phyloP scores from a whole-genome alignment of 805 yeast genomes.

The Wickerhamiella australiensis region DNA sequence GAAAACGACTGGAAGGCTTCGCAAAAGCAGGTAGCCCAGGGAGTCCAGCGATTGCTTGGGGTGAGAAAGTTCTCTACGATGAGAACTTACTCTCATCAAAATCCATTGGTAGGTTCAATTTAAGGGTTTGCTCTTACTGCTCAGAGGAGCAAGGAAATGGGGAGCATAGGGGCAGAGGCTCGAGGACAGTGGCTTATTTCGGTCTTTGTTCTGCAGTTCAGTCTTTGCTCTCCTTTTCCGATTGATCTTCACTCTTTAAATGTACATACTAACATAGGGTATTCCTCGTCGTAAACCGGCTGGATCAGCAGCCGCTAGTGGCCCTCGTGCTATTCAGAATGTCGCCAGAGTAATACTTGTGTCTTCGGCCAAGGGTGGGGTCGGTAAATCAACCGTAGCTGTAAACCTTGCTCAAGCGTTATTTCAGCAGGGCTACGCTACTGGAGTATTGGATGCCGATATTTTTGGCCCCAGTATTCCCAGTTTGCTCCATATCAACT shows the following conservation, averaged over 20 bases:
- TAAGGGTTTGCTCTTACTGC: too few relatives aligned
- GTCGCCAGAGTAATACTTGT: slow-evolving; percentile 53
- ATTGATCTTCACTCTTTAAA: neutral
- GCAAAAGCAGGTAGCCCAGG: slow-evolving; percentile 22
- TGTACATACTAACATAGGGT: slow-evolving; percentile 29
- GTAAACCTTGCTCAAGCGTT: slow-evolving; percentile 58
- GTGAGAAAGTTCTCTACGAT: slow-evolving; percentile 24
- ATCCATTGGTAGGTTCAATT: slow-evolving; percentile 40
- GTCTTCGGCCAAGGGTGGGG: slow-evolving; percentile 72
- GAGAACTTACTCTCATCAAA: slow-evolving; percentile 31
- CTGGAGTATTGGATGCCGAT: slow-evolving; percentile 69
- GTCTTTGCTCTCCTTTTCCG: neutral
- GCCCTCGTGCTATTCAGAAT: slow-evolving; percentile 39
- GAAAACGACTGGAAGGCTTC: slow-evolving; percentile 27
- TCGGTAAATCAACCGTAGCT: slow-evolving; percentile 62
- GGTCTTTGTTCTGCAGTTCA: neutral
- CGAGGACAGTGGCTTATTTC: neutral
- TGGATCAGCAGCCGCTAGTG: slow-evolving; percentile 1
- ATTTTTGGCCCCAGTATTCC: slow-evolving; percentile 81
- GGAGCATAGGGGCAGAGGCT: neutral
- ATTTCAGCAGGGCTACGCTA: slow-evolving; percentile 39
- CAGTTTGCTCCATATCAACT: slow-evolving; percentile 49
- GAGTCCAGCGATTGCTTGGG: slow-evolving; percentile 20
- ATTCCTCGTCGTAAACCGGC: slow-evolving; percentile 27
- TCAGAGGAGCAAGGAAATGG: neutral